Conservation (phyloP, 2,329 filamentous ascomycete species). For the Pseudogymnoascus sp. region DNA sequence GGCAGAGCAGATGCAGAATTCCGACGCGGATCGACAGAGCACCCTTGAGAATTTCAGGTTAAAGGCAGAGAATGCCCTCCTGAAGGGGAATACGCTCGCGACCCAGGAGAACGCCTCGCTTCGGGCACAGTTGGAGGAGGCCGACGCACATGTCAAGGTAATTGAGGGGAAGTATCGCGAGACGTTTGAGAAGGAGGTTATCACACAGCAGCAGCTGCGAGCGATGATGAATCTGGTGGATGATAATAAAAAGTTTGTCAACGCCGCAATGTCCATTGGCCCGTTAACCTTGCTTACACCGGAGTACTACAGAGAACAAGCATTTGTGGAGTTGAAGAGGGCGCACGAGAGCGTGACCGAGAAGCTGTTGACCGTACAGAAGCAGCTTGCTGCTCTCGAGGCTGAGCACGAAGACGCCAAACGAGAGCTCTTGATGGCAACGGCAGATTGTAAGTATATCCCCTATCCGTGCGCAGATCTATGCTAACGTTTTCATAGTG, state of each 20-base stretch:
- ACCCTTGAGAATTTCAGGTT: slow-evolving; percentile 45
- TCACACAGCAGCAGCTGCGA: slow-evolving; percentile 49
- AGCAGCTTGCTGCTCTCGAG: slow-evolving; percentile 36
- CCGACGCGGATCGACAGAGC: slow-evolving; percentile 30
- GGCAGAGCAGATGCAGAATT: slow-evolving; percentile 49
- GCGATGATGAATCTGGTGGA: slow-evolving; percentile 45
- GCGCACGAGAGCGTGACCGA: slow-evolving; percentile 37
- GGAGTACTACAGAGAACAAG: slow-evolving; percentile 42
- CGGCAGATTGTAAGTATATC: slow-evolving; percentile 40
- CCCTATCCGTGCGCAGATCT: not conserved
- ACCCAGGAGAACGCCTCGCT: slow-evolving; percentile 47
- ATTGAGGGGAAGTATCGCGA: slow-evolving; percentile 48
- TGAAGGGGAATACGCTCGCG: slow-evolving; percentile 46
- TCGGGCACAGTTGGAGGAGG: slow-evolving; percentile 47
- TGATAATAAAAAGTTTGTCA: slow-evolving; percentile 20
- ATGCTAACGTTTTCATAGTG: slow-evolving; percentile 31
- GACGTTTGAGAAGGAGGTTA: slow-evolving; percentile 48
- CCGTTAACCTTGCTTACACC: slow-evolving; percentile 36
- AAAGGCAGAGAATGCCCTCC: slow-evolving; percentile 51
- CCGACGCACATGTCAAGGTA: slow-evolving; percentile 40
- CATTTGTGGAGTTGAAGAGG: slow-evolving; percentile 43
- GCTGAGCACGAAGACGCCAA: slow-evolving; percentile 43
- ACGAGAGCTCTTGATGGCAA: slow-evolving; percentile 45
- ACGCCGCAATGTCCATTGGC: slow-evolving; percentile 28
- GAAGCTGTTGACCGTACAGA: slow-evolving; percentile 41